Conservation (phyloP, 2,329 filamentous ascomycete genomes). For the Ceratocystis smalleyi region DNA sequence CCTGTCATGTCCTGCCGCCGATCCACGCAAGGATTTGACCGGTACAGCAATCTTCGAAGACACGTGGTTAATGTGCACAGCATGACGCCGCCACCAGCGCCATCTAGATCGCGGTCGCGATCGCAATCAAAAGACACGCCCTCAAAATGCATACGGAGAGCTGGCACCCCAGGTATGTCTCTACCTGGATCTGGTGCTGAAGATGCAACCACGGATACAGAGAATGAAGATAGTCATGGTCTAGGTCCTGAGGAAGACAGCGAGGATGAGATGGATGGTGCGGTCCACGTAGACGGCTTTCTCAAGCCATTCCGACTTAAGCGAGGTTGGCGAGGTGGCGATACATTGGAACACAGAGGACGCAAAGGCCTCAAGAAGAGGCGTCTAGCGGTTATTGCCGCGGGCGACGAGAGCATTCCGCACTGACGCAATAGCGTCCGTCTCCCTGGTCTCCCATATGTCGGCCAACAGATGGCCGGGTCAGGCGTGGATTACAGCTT, state of each 20-base stretch:
- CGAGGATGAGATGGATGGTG: slow-evolving; percentile 43
- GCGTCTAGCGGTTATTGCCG: neutral
- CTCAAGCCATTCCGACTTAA: slow-evolving; percentile 38
- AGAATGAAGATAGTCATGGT: slow-evolving; percentile 10
- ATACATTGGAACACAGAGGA: slow-evolving; percentile 21
- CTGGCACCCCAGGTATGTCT: slow-evolving; percentile 3
- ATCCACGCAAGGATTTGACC: slow-evolving; percentile 25
- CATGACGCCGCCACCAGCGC: slow-evolving; percentile 15
- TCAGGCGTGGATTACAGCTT: no score
- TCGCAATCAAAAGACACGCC: slow-evolving; percentile 26
- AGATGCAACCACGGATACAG: slow-evolving; percentile 8
- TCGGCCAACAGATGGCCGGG: neutral
- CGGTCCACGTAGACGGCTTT: slow-evolving; percentile 54
- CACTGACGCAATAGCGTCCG: neutral
- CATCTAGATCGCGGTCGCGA: neutral
- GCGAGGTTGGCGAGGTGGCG: slow-evolving; percentile 31
- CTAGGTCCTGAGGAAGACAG: slow-evolving; percentile 25
- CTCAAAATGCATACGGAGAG: slow-evolving; percentile 22
- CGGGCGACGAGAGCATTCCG: neutral
- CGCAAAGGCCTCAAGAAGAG: slow-evolving; percentile 17
- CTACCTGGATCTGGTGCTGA: neutral
- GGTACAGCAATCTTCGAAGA: slow-evolving; percentile 25
- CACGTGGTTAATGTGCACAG: slow-evolving; percentile 28
- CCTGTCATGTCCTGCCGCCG: slow-evolving; percentile 27
- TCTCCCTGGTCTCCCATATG: neutral